Percentiles rank a stretch among this genome's conserved stretches.
These are phyloP conservation scores for Colletotrichum sp. DNA, from an alignment of 2,329 filamentous ascomycete species.

Conservation along the genomic window DNA sequence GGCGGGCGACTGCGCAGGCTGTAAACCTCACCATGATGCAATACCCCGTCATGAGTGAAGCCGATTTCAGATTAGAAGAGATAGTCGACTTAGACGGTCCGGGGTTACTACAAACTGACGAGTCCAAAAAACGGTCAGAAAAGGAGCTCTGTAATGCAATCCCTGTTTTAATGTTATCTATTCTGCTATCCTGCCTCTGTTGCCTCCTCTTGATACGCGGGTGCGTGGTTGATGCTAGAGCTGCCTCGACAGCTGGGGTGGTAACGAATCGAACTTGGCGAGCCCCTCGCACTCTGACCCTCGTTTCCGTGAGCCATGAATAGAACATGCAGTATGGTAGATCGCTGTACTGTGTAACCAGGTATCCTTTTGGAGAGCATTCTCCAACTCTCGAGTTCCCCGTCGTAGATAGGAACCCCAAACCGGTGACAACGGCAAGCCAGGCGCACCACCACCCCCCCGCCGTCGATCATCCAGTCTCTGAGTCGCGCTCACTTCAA, in stretches of 20 bases:
- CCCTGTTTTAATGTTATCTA: neutral
- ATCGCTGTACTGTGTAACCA: neutral
- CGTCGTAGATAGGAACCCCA: neutral
- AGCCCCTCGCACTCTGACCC: neutral
- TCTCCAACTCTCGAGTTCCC: neutral
- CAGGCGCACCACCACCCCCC: neutral
- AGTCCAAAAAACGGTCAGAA: neutral
- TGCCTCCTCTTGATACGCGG: neutral
- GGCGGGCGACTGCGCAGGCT: neutral
- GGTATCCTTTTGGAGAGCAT: neutral
- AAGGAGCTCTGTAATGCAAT: neutral
- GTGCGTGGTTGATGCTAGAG: neutral
- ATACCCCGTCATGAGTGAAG: neutral
- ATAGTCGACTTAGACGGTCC: neutral
- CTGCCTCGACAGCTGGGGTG: neutral
- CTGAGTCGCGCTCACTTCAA: neutral
- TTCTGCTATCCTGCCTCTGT: neutral
- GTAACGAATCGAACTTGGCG: neutral
- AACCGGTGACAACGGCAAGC: neutral
- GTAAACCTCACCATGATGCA: neutral
- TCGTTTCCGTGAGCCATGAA: neutral
- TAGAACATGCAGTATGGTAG: neutral
- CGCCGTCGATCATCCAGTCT: neutral
- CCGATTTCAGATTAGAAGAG: neutral
- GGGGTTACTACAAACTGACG: neutral